These are phyloP conservation scores for Chondrus crispus DNA, from an alignment of 23 red algal genomes.

Conservation along the genomic window DNA sequence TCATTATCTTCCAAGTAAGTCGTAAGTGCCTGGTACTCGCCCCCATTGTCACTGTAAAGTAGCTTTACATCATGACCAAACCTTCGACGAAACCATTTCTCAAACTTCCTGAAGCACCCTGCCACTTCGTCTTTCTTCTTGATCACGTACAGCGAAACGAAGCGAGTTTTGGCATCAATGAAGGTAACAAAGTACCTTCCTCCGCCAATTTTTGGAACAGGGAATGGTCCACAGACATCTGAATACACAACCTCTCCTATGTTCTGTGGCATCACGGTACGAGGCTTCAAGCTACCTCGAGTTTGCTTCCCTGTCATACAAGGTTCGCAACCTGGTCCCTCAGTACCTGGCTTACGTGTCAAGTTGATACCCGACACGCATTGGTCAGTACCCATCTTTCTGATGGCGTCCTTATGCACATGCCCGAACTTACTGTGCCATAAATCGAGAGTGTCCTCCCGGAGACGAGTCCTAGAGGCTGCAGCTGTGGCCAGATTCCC, in stretches of 20 bases:
- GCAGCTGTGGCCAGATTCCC: not conserved
- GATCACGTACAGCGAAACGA: not conserved
- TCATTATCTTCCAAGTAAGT: not conserved
- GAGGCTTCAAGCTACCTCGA: not conserved
- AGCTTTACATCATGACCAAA: not conserved
- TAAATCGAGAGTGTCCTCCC: not conserved
- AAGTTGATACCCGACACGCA: not conserved
- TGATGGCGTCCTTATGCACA: not conserved
- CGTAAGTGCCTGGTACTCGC: not conserved
- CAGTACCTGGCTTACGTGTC: not conserved
- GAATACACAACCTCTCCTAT: not conserved
- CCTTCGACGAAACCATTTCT: not conserved
- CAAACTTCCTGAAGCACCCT: not conserved
- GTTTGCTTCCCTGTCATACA: not conserved
- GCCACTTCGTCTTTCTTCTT: not conserved
- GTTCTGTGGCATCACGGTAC: not conserved
- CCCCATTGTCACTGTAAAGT: not conserved
- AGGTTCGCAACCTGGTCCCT: not conserved
- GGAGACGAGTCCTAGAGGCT: not conserved
- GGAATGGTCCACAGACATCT: not conserved
- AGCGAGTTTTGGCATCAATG: not conserved
- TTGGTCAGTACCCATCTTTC: not conserved
- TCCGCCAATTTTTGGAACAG: not conserved
- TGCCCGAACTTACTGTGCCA: conserved; percentile 1
- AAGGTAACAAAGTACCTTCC: not conserved